Evolutionary conservation across 495 filamentous ascomycete species (phyloP).

Genomic region (Daldinia bambusicola): DNA sequence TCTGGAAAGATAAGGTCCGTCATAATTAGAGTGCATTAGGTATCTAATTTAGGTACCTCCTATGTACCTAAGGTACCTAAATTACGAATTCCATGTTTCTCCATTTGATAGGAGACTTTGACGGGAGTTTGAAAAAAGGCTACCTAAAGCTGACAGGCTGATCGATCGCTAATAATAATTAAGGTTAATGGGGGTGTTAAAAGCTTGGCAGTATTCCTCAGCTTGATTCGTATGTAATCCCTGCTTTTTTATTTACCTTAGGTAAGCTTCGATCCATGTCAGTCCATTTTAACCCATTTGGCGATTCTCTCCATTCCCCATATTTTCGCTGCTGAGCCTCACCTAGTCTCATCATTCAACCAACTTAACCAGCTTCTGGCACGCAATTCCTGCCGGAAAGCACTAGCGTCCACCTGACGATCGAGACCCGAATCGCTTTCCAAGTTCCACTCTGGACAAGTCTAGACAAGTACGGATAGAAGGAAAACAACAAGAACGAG

Average conservation of each 20-base stretch:
- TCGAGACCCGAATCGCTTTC: neutral
- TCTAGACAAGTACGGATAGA: neutral
- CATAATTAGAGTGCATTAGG: too few relatives aligned
- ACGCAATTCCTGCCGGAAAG: conserved; percentile 6
- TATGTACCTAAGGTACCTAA: too few relatives aligned
- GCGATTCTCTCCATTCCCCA: neutral
- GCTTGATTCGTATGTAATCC: conserved; percentile 1
- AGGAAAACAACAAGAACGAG: neutral
- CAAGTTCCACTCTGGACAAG: neutral
- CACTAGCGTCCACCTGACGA: conserved; percentile 1
- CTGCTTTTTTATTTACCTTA: too few relatives aligned
- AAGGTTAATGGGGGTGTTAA: conserved; percentile 21
- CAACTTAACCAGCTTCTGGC: neutral
- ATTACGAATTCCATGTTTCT: conserved; percentile 1
- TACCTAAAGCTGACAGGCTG: neutral
- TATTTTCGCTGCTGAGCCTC: conserved; percentile 13
- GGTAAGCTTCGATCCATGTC: conserved; percentile 3
- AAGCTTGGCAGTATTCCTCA: conserved; percentile 11
- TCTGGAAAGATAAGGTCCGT: too few relatives aligned
- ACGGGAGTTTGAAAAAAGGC: too few relatives aligned
- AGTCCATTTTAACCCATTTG: conserved; percentile 3
- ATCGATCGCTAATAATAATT: conserved; percentile 13
- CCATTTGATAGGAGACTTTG: too few relatives aligned
- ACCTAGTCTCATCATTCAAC: neutral
- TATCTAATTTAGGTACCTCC: too few relatives aligned